Conservation (phyloP, 257 asterid genomes). For the Petunia axillaris region DNA sequence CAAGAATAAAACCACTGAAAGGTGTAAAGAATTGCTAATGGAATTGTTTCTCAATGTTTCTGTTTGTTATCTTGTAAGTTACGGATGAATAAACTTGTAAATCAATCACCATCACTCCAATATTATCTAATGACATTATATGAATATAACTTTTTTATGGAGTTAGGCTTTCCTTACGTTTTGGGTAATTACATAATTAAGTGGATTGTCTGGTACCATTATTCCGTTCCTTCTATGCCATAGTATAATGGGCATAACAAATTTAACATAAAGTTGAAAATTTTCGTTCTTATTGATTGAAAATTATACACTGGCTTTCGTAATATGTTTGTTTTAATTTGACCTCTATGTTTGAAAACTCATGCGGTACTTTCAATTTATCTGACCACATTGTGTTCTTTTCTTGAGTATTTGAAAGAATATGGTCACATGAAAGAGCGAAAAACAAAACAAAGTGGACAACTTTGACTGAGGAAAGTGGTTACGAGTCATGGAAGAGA, state of each 20-base stretch:
- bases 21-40: too few species aligned
- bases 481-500: neutral
- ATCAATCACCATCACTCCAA: neutral
- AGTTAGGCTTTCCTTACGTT: neutral
- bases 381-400: neutral
- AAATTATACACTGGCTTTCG: neutral
- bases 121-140: neutral
- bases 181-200: neutral
- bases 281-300: neutral
- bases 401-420: neutral
- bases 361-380: neutral
- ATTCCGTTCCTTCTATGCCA: neutral
- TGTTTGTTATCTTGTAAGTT: neutral
- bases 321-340: too few species aligned
- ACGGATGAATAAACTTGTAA: neutral
- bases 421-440: neutral
- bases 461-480: conserved; percentile 15
- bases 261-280: too few species aligned
- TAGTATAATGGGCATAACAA: neutral
- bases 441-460: neutral
- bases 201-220: neutral
- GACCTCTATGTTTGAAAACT: too few species aligned
- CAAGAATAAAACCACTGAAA: neutral
- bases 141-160: neutral
- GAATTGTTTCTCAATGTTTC: neutral